Percentiles rank a stretch among this genome's conserved stretches.
Evolutionary conservation across 345 rosid genomes (phyloP).

Genomic region (Rhizophora mangle): DNA sequence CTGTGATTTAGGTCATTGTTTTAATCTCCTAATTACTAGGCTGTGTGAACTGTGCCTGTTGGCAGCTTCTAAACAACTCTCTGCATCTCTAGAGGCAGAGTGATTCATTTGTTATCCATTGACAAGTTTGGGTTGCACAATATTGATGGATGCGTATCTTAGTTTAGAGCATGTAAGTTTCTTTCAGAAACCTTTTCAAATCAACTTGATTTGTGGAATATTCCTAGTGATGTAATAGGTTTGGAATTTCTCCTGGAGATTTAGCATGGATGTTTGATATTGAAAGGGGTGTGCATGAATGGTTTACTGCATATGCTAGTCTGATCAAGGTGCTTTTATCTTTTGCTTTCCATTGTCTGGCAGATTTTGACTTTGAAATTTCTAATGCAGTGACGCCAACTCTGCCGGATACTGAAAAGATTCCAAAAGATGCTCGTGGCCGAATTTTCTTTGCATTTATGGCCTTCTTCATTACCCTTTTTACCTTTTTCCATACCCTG

Average conservation of each 20-base stretch:
- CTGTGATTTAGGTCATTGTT: no score
- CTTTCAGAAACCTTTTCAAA: no score
- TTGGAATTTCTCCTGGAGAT: not conserved
- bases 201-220: not conserved
- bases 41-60: no score
- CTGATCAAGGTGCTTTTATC: not conserved
- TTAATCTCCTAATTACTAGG: no score
- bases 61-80: not conserved
- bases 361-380: constrained; percentile 16
- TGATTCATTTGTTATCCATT: not conserved
- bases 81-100: not conserved
- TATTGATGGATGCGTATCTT: no score
- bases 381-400: constrained; percentile 43
- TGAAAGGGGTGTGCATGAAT: no score
- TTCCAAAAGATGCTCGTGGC: constrained; percentile 51
- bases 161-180: no score
- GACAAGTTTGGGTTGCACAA: no score
- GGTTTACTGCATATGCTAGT: not conserved
- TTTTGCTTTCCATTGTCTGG: not conserved
- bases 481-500: constrained; percentile 49
- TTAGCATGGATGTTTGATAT: not conserved
- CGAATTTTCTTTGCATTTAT: constrained; percentile 41
- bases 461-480: constrained; percentile 61
- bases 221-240: not conserved
- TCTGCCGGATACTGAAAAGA: constrained; percentile 41